phyloP scores from a whole-genome alignment of 495 filamentous ascomycete species.

The Trypethelium eluteriae region DNA sequence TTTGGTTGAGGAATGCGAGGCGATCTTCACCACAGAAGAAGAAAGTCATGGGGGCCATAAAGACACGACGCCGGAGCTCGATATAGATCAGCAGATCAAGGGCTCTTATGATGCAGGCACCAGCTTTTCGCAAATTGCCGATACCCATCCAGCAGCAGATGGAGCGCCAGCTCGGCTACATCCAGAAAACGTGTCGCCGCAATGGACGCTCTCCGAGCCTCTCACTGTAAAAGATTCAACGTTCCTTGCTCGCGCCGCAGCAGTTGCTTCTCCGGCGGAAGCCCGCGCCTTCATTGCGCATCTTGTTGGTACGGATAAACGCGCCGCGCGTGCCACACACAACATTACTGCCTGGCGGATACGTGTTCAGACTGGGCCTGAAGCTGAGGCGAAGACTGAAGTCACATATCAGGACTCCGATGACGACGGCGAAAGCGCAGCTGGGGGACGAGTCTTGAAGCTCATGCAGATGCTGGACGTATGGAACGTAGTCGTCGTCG shows the following conservation, averaged over 20 bases:
- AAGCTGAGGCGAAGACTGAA: slow-evolving; percentile 37
- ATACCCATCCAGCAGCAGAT: not conserved
- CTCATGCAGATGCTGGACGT: slow-evolving; percentile 92
- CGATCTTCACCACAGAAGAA: slow-evolving; percentile 30
- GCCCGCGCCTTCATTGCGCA: slow-evolving; percentile 62
- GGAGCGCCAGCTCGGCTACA: not conserved
- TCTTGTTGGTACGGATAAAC: slow-evolving; percentile 71
- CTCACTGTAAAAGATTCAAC: slow-evolving; percentile 78
- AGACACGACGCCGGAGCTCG: slow-evolving; percentile 8
- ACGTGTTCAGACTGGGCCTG: slow-evolving; percentile 32
- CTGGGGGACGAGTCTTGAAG: slow-evolving; percentile 75
- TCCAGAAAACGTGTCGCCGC: slow-evolving; percentile 21
- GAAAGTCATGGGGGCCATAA: slow-evolving; percentile 17
- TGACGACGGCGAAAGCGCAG: slow-evolving; percentile 94
- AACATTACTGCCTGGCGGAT: slow-evolving; percentile 75
- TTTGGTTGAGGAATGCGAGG: slow-evolving; percentile 58
- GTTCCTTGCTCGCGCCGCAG: slow-evolving; percentile 69
- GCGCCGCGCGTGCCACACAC: slow-evolving; percentile 76
- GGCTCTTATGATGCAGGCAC: not conserved
- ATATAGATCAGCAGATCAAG: slow-evolving; percentile 11
- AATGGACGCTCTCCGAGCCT: slow-evolving; percentile 46
- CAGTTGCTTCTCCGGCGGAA: slow-evolving; percentile 58
- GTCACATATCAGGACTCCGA: slow-evolving; percentile 79
- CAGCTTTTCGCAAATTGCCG: no score
- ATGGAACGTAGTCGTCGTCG: slow-evolving; percentile 88